Base-by-base conservation (phyloP, 2,329 filamentous ascomycete species). In the Penicillium sumatraense region DNA sequence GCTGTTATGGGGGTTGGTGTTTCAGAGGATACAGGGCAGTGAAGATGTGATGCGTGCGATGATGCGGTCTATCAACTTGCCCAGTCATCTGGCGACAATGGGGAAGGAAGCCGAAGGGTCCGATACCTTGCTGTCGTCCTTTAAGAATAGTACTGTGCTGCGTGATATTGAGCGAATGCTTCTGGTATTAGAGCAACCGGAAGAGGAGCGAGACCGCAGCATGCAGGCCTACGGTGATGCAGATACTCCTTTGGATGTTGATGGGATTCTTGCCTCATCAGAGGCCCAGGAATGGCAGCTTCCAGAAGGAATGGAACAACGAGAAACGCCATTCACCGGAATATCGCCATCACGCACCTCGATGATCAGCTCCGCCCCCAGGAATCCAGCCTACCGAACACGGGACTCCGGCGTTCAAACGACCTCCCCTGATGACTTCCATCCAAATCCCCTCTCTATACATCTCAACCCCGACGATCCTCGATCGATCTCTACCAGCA, bases 1-100 rank as follows among this genome's bases (percentile, higher is more conserved):
- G 71, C 72, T 89, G 40, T 82, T 87, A 9, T 79, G 89, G 51
- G 87, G 86, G 11, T 86, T 86, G 78, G 75, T 89, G 1, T 87
- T 90, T 57, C 81, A 85, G 56, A 82, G 83, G 51, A 81, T 86
- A 31, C 80, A 84, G 13, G 84, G 81, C 9, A 81, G 80, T 45
- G 87, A 90, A 69, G 77, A 80, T 49, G 78, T 81, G 13, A 78
- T 90, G 21, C 80, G 83, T 45, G 73, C 73, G 7, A 73, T 87
- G 48, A 74, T 89, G 52, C 79, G 78, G 31, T 73, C 76, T 31
- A 74, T 77, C 36, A 77, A 80, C 52, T 66, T 73, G 18, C 67
- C 69, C 2, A 65, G 67, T 26, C 68, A 71, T 47, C 57, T 75
- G 38, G 68, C 69, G n/a, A 66, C 65, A 2, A 69, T 73, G 62